Evolutionary conservation across 192 early-diverging fungal species (phyloP).

Genomic region (Backusella tarrabulga): DNA sequence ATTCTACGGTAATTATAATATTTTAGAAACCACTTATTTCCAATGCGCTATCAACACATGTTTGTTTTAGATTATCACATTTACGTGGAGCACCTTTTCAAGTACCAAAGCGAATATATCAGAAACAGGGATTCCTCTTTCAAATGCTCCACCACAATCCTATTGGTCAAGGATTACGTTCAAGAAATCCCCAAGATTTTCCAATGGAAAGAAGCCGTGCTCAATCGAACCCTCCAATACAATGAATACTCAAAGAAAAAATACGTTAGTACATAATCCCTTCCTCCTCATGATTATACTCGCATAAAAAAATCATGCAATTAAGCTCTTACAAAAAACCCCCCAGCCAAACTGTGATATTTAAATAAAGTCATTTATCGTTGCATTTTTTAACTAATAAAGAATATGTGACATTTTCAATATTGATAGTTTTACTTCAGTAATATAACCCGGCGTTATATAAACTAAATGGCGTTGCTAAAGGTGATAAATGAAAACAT

Average conservation of each 20-base stretch:
- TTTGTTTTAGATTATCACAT: not conserved
- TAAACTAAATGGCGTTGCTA: no score
- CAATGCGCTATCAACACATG: not conserved
- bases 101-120: not conserved
- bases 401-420: no score
- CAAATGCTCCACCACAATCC: not conserved
- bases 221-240: no score
- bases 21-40: not conserved
- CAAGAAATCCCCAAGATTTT: not conserved
- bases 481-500: not conserved
- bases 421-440: no score
- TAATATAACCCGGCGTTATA: no score
- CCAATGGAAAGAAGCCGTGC: not conserved
- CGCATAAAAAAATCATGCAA: not conserved
- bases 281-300: not conserved
- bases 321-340: not conserved
- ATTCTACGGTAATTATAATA: not conserved
- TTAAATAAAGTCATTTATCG: no score
- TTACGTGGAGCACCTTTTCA: not conserved
- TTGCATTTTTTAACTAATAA: no score
- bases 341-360: no score
- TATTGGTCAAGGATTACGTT: not conserved
- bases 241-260: no score
- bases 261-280: not conserved
- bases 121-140: not conserved